Base-by-base conservation (phyloP, 345 rosid species). In the Pseudoturritis turrita region DNA sequence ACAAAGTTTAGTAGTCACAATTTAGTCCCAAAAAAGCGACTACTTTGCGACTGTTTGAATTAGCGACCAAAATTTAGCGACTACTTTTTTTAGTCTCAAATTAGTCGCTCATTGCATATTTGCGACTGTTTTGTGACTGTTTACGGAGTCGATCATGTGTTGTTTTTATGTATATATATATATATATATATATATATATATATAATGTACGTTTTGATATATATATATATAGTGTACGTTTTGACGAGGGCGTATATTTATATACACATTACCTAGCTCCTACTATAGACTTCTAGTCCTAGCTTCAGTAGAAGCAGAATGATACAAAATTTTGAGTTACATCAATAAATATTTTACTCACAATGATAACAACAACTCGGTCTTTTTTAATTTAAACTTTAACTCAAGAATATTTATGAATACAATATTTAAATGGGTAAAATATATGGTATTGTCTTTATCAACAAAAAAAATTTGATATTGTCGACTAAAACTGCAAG, bases 301-400 rank as follows among this genome's bases (percentile, higher is more conserved):
- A 72, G 71, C 64, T 72, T 72, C 56, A 45, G 64, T 63, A 63
- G 64, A 58, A 35, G 66, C 66, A 73, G 77, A 65, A 65, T 57
- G 52, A 65, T 65, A 73, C 77, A 73, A 73, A 73, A 28, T 4
- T 36, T 73, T 13, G 77, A 65, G 77, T 73, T 73, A 73, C 60
- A 57, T 56, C 71, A 47, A 57, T 50, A 14, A 73, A 10, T 46
- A 65, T 26, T 6, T 73, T 50, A 46, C 77, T 26, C 49, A 73
- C 66, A 28, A 37, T 73, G 72, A 73, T 57, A 73, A 73, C 77
- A 65, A 73, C 72, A 56, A 57, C 45, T 73, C 77, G 66, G 57
- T 63, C 31, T 25, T 56, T 55, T 73, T 22, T 5, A 53, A 5
- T 33, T 55, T 19, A 12, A 64, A 40, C 39, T 47, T 47, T 25